Evolutionary conservation across 345 rosid genomes (phyloP).

Genomic region (Microthlaspi erraticum): DNA sequence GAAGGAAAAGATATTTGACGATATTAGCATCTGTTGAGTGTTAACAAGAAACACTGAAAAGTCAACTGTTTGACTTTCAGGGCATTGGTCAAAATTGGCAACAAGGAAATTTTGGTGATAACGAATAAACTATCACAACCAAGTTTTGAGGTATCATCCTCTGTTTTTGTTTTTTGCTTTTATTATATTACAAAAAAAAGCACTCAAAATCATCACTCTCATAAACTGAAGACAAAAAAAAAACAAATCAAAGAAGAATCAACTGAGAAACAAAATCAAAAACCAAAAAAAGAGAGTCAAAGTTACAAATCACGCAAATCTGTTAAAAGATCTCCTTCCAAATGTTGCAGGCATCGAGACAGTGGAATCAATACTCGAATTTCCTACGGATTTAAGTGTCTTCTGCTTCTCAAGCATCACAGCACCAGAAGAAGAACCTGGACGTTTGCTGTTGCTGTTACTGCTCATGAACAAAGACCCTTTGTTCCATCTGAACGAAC

Average conservation of each 20-base stretch:
- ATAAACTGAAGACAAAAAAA: neutral
- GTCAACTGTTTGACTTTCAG: constrained; percentile 21
- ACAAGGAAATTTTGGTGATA: neutral
- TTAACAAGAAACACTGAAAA: constrained; percentile 19
- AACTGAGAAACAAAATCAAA: neutral
- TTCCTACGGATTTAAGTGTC: constrained; percentile 60
- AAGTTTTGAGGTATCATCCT: constrained; percentile 24
- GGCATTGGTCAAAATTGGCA: constrained; percentile 25
- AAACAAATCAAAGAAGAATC: constrained; percentile 22
- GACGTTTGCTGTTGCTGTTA: constrained; percentile 49
- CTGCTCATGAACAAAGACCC: constrained; percentile 65
- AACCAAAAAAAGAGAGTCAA: neutral
- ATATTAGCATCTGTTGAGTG: constrained; percentile 3
- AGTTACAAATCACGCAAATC: constrained; percentile 74
- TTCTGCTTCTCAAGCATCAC: constrained; percentile 50
- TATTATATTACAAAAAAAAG: constrained; percentile 36
- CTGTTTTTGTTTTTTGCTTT: constrained; percentile 22
- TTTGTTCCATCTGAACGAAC: constrained; percentile 82
- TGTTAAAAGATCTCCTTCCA: constrained; percentile 86
- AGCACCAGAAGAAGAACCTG: constrained; percentile 49
- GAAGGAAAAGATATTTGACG: constrained; percentile 13
- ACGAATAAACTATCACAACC: neutral
- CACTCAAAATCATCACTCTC: constrained; percentile 37
- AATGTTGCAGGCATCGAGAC: constrained; percentile 80
- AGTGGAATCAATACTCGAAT: constrained; percentile 77